These are phyloP conservation scores for Fusarium equiseti DNA, from an alignment of 2,329 filamentous ascomycete species.

Conservation along the genomic window DNA sequence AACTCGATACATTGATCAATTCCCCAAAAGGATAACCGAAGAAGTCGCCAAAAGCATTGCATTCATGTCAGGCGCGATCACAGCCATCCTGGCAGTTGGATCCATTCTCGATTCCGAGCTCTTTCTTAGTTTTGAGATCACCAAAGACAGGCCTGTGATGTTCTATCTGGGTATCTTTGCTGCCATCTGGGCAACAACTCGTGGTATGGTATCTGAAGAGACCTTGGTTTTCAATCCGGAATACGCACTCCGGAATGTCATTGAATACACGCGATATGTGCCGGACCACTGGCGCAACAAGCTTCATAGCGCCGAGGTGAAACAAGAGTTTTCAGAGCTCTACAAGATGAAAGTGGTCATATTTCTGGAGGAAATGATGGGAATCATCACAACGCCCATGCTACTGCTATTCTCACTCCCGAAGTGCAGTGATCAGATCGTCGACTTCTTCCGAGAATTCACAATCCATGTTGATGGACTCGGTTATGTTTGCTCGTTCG, in stretches of 20 bases:
- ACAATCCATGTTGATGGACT: conserved; percentile 97
- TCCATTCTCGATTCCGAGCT: conserved; percentile 91
- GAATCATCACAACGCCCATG: conserved; percentile 91
- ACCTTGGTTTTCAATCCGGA: conserved; percentile 92
- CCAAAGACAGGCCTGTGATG: conserved; percentile 85
- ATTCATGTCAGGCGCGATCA: conserved; percentile 87
- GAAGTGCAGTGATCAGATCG: conserved; percentile 88
- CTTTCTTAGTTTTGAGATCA: conserved; percentile 92
- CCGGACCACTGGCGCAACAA: conserved; percentile 89
- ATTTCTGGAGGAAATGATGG: conserved; percentile 91
- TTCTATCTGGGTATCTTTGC: conserved; percentile 91
- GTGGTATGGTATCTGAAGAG: conserved; percentile 88
- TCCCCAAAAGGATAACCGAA: conserved; percentile 93
- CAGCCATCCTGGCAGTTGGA: conserved; percentile 84
- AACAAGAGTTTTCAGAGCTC: conserved; percentile 86
- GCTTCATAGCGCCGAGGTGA: conserved; percentile 94
- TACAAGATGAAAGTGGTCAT: conserved; percentile 95
- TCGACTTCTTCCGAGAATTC: conserved; percentile 98
- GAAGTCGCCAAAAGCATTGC: conserved; percentile 86
- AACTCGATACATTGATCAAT: conserved; percentile 92
- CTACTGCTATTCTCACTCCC: conserved; percentile 89
- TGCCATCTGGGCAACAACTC: conserved; percentile 83
- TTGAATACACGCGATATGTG: conserved; percentile 92
- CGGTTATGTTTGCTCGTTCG: conserved; percentile 96
- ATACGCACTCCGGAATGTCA: conserved; percentile 87